phyloP scores from a whole-genome alignment of 2,329 filamentous ascomycete genomes.

The Fusarium napiforme region DNA sequence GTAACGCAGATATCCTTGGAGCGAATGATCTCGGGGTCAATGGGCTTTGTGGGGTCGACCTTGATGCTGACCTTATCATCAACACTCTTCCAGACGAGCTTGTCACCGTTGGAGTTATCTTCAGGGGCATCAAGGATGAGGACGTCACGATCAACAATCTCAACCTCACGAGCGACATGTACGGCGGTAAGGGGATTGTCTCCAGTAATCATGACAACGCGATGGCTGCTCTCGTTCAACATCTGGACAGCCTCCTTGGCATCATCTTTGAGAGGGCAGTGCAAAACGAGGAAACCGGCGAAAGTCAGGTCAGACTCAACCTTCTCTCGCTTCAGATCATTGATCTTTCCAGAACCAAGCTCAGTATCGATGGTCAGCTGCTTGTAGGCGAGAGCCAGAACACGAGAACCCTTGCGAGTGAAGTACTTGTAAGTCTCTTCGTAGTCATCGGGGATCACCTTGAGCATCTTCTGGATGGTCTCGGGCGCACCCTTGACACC shows the following conservation, averaged over 20 bases:
- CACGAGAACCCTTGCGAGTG: conserved; percentile 92
- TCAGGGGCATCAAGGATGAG: conserved; percentile 96
- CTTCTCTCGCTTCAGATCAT: conserved; percentile 92
- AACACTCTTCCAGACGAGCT: conserved; percentile 92
- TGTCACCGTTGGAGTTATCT: conserved; percentile 81
- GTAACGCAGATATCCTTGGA: conserved; percentile 95
- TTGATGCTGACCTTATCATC: conserved; percentile 89
- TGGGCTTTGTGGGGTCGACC: conserved; percentile 82
- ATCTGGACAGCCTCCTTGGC: conserved; percentile 93
- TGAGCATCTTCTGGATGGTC: conserved; percentile 94
- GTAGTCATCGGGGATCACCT: conserved; percentile 84
- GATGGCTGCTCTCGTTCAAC: conserved; percentile 98
- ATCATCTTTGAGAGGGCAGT: conserved; percentile 96
- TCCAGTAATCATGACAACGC: conserved; percentile 98
- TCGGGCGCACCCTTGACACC: conserved; percentile 97
- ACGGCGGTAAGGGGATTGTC: conserved; percentile 97
- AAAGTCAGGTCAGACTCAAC: conserved; percentile 88
- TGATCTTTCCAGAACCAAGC: conserved; percentile 84
- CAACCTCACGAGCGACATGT: conserved; percentile 93
- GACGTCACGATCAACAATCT: conserved; percentile 96
- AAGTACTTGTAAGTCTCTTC: conserved; percentile 99
- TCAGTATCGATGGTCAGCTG: conserved; percentile 85
- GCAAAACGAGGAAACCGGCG: conserved; percentile 93
- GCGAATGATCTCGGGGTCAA: conserved; percentile 83
- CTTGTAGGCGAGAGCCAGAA: conserved; percentile 94